A percentile compares a stretch with the other conserved stretches of the same genome.
These are phyloP conservation scores for Umbilicus rupestris DNA, from an alignment of 164 flowering plant species.

Conservation along the genomic window DNA sequence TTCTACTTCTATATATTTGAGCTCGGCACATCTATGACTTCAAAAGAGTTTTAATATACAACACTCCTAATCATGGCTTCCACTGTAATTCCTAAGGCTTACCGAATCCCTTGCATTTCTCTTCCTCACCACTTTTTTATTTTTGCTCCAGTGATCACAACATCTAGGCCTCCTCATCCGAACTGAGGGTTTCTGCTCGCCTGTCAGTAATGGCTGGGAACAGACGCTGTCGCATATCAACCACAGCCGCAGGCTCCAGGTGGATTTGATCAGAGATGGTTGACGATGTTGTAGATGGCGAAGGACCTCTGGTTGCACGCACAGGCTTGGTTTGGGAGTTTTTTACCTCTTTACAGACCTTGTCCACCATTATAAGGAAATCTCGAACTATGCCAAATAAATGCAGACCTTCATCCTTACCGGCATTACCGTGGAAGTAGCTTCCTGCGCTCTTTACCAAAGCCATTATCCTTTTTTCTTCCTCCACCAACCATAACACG, in stretches of 20 bases:
- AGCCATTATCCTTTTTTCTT: constrained; percentile 72
- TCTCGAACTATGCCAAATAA: constrained; percentile 74
- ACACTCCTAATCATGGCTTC: too few relatives aligned
- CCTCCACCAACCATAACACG: constrained; percentile 39
- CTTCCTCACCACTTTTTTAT: too few relatives aligned
- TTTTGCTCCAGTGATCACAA: too few relatives aligned
- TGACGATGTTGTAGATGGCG: constrained; percentile 17
- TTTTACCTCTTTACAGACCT: constrained; percentile 59
- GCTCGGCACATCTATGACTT: too few relatives aligned
- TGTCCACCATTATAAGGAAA: constrained; percentile 65
- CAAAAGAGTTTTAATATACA: too few relatives aligned
- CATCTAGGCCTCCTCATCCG: constrained; percentile 30
- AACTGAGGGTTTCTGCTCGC: constrained; percentile 28
- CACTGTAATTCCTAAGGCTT: too few relatives aligned
- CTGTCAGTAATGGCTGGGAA: constrained; percentile 50
- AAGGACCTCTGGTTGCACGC: constrained; percentile 22
- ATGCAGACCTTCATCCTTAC: constrained; percentile 76
- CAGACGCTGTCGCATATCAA: constrained; percentile 24
- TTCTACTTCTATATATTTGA: too few relatives aligned
- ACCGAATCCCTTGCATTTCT: too few relatives aligned
- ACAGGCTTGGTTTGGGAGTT: constrained; percentile 25
- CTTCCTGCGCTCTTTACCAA: constrained; percentile 72
- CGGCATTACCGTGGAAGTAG: constrained; percentile 81
- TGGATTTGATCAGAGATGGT: constrained; percentile 25
- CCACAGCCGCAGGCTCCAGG: constrained; percentile 14